Percentiles rank a stretch among this genome's conserved stretches.
Conservation (phyloP, 768 basidiomycete species). For the Agaricus sinodeliciosus region DNA sequence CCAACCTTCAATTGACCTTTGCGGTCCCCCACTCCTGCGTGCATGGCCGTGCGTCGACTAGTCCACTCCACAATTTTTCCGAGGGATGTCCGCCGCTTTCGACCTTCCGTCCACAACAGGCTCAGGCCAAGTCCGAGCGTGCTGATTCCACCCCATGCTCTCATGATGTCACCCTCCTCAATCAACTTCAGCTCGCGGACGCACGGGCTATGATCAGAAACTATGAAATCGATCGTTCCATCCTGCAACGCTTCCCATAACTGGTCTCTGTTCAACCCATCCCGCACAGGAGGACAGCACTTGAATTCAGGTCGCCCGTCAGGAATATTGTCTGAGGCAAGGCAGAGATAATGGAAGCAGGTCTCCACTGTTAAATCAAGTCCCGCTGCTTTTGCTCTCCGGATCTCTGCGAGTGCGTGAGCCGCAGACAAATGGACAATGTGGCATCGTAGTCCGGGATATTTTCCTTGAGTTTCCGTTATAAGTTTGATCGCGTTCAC, state of each 20-base stretch:
- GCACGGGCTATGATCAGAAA: conserved; percentile 96
- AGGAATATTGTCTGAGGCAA: conserved; percentile 68
- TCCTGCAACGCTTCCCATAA: conserved; percentile 80
- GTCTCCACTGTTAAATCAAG: conserved; percentile 88
- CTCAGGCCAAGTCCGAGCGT: conserved; percentile 87
- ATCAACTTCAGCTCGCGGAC: conserved; percentile 72
- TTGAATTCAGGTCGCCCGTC: conserved; percentile 82
- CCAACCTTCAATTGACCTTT: conserved; percentile 77
- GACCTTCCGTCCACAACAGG: conserved; percentile 82
- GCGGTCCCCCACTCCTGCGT: conserved; percentile 59
- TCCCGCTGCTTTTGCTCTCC: conserved; percentile 56
- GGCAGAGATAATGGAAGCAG: conserved; percentile 93
- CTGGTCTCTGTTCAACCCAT: conserved; percentile 58
- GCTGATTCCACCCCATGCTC: conserved; percentile 93
- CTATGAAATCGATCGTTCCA: conserved; percentile 86
- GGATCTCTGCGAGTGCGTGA: conserved; percentile 70
- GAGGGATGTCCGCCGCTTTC: conserved; percentile 50
- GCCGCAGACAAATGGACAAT: conserved; percentile 95
- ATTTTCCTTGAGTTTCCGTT: conserved; percentile 50
- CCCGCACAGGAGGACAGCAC: conserved; percentile 92
- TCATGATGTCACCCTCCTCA: conserved; percentile 76
- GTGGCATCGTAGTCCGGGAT: conserved; percentile 74
- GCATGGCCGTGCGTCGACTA: conserved; percentile 64
- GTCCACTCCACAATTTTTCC: conserved; percentile 71
- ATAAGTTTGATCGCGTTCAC: conserved; percentile 77